Conservation (phyloP, 192 early-diverging fungal species). For the Backusella liffmaniae region DNA sequence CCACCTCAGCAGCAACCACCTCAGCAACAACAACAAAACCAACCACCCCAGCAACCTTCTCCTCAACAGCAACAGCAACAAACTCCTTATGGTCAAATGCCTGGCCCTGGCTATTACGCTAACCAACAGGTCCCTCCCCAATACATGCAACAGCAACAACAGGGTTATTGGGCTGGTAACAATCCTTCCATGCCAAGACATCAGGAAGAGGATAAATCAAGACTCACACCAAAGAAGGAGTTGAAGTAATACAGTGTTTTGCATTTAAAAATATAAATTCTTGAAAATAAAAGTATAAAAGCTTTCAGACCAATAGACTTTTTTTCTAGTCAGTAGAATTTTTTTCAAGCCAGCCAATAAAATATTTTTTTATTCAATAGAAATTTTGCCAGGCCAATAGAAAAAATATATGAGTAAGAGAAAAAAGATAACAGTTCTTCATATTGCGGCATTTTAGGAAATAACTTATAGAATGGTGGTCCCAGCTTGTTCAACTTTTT, state of each 20-base stretch:
- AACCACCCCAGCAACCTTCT: not conserved
- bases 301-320: too few species aligned
- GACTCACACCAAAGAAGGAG: constrained; percentile 9
- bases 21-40: not conserved
- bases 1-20: constrained; percentile 9
- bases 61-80: constrained; percentile 19
- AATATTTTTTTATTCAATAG: too few species aligned
- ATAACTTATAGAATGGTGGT: too few species aligned
- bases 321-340: too few species aligned
- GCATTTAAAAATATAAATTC: too few species aligned
- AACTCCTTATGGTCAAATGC: constrained; percentile 3
- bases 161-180: constrained; percentile 10
- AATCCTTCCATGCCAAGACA: constrained; percentile 10
- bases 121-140: constrained; percentile 4
- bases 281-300: too few species aligned
- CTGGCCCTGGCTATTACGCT: constrained; percentile 5
- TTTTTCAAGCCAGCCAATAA: too few species aligned
- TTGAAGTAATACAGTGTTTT: constrained; percentile 5
- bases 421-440: too few species aligned
- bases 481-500: too few species aligned
- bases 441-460: too few species aligned
- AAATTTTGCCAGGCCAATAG: too few species aligned
- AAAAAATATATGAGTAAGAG: too few species aligned
- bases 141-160: constrained; percentile 8
- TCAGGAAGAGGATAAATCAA: constrained; percentile 12